phyloP scores from a whole-genome alignment of 768 basidiomycete genomes.

The Termitomyces bulborhizus region DNA sequence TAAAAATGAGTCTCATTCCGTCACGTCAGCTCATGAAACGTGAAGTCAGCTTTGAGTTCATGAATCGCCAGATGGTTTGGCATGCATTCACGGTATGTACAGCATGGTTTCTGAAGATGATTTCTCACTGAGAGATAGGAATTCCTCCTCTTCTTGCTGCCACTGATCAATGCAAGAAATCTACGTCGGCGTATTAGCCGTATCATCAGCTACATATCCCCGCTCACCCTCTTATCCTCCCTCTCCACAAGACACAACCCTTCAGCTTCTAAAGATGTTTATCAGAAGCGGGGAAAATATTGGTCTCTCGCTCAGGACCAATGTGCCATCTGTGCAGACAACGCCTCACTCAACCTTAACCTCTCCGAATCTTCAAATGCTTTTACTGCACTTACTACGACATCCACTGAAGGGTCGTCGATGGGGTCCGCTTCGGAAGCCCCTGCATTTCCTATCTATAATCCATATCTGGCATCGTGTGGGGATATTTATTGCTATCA shows the following conservation, averaged over 20 bases:
- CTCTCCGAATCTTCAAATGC: conserved; percentile 46
- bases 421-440: conserved; percentile 32
- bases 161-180: conserved; percentile 67
- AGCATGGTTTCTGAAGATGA: conserved; percentile 2
- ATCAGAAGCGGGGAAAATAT: conserved; percentile 50
- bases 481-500: conserved; percentile 91
- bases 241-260: conserved; percentile 19
- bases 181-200: conserved; percentile 53
- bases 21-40: conserved; percentile 62
- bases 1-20: conserved; percentile 71
- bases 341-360: conserved; percentile 56
- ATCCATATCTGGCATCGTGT: conserved; percentile 79
- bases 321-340: conserved; percentile 89
- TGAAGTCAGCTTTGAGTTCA: conserved; percentile 95
- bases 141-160: conserved; percentile 89
- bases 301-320: conserved; percentile 63
- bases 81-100: conserved; percentile 87
- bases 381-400: conserved; percentile 30
- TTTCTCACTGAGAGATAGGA: conserved; percentile 46
- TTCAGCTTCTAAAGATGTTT: neutral
- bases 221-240: conserved; percentile 21
- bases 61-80: conserved; percentile 99
- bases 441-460: conserved; percentile 62
- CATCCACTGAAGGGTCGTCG: conserved; percentile 14
- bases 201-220: conserved; percentile 24